Evolutionary conservation across 495 filamentous ascomycete genomes (phyloP).

Genomic region (Penicillium paradoxum): DNA sequence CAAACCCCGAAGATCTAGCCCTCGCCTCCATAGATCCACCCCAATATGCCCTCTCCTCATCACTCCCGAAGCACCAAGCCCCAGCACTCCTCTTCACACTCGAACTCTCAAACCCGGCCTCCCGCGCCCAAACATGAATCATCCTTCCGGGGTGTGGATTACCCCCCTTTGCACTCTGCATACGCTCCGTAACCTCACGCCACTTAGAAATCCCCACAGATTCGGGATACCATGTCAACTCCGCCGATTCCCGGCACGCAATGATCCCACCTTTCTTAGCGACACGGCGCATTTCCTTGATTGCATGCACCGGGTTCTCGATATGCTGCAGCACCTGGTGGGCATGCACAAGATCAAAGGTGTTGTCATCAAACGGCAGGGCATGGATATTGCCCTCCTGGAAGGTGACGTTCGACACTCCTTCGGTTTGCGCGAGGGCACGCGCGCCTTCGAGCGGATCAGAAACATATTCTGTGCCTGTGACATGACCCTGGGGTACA

Average conservation of each 20-base stretch:
- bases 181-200: conserved; percentile 29
- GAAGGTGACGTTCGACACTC: conserved; percentile 45
- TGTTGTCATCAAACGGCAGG: conserved; percentile 42
- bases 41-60: conserved; percentile 44
- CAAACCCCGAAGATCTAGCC: conserved; percentile 35
- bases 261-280: conserved; percentile 49
- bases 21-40: conserved; percentile 44
- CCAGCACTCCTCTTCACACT: conserved; percentile 35
- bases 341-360: conserved; percentile 56
- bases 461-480: conserved; percentile 39
- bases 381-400: conserved; percentile 42
- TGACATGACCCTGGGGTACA: conserved; percentile 45
- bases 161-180: conserved; percentile 36
- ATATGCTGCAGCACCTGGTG: conserved; percentile 57
- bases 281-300: conserved; percentile 50
- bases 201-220: conserved; percentile 37
- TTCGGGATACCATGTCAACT: conserved; percentile 45
- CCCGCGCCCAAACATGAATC: conserved; percentile 45
- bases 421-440: conserved; percentile 30
- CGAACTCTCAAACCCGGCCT: conserved; percentile 39
- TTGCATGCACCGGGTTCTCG: conserved; percentile 36
- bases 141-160: conserved; percentile 44
- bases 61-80: conserved; percentile 45
- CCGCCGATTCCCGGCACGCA: conserved; percentile 44
- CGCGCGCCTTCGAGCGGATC: conserved; percentile 41